Conservation (phyloP, 1,284 basidiomycete species). For the Puccinia horiana region DNA sequence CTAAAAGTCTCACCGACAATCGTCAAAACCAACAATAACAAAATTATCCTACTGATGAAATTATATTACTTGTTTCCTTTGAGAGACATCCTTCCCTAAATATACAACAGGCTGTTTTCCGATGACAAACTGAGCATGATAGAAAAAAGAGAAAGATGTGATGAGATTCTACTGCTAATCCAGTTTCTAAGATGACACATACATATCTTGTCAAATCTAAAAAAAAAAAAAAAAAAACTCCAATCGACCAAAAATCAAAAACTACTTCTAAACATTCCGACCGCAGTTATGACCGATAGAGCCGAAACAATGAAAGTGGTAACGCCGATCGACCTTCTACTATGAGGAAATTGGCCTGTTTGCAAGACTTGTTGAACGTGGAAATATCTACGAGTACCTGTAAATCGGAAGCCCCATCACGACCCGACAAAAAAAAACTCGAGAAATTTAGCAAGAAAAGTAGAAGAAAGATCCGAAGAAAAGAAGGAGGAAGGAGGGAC, state of each 20-base stretch:
- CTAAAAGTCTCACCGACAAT: no score
- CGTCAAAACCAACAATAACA: no score
- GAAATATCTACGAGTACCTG: constrained; percentile 45
- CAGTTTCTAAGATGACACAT: no score
- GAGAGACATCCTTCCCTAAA: no score
- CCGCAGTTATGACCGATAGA: constrained; percentile 1
- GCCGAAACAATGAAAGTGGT: constrained; percentile 34
- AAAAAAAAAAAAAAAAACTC: no score
- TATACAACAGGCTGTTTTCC: no score
- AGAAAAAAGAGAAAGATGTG: no score
- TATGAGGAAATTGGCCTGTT: constrained; percentile 34
- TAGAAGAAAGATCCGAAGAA: background rate
- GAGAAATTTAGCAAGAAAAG: background rate
- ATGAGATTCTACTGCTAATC: no score
- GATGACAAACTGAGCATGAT: no score
- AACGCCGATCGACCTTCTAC: constrained; percentile 11
- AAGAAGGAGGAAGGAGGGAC: background rate
- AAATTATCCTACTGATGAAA: no score
- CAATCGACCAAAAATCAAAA: constrained; percentile 5
- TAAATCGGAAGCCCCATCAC: background rate
- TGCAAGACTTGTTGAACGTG: constrained; percentile 40
- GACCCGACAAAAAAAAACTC: background rate
- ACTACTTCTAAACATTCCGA: constrained; percentile 4
- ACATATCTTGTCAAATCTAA: no score
- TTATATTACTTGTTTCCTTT: no score